Evolutionary conservation across 768 basidiomycete genomes (phyloP), one percentile per base, ranked within the genome.

Genomic region (Astraeus odoratus): DNA sequence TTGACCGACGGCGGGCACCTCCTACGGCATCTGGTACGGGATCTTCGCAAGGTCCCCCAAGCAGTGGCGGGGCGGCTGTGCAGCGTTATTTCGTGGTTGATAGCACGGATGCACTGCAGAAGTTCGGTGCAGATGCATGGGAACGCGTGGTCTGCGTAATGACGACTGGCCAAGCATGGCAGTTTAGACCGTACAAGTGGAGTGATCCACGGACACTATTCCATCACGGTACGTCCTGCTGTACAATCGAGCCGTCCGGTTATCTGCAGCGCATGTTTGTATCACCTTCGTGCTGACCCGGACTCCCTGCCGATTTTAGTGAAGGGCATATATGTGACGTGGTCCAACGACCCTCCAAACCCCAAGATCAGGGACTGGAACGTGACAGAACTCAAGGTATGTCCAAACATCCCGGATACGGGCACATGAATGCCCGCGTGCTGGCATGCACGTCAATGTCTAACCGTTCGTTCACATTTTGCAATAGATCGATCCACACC

Each of bases 91-190:
- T 86, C 53, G 80, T 96, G 7, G 86, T 99, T 26, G 94, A 99
- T 63, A 83, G 85, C 18, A 86, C 88, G 0, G 95, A 99, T 55
- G 92, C 95, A 1, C 69, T 99, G 19, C 76, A 79, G 26, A 97
- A 97, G 66, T 93, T 99, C 52, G 87, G 86, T 4, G 73, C 85
- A 3, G 94, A 96, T 49, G 86, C 91, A 2, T 97, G 95, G 94
- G 93, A 97, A 45, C 78, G 95, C 29, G 96, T 99, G 4, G 85
- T 96, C 4, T 96, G 94, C 53, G 95, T 99, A 13, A 85, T 96
- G 81, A 98, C 96, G 8, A 99, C 96, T 0, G 96, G 96, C 1
- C 95, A 98, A 55, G 85, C 87, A 25, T 97, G 96, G 96, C 96
- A 99, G 61, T 99, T 99, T 67, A 74, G 83, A 46, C 86, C 89